A percentile compares a stretch with the other conserved stretches of the same genome.
Evolutionary conservation across 2,329 filamentous ascomycete genomes (phyloP).

Genomic region (Ophiostoma sp.): DNA sequence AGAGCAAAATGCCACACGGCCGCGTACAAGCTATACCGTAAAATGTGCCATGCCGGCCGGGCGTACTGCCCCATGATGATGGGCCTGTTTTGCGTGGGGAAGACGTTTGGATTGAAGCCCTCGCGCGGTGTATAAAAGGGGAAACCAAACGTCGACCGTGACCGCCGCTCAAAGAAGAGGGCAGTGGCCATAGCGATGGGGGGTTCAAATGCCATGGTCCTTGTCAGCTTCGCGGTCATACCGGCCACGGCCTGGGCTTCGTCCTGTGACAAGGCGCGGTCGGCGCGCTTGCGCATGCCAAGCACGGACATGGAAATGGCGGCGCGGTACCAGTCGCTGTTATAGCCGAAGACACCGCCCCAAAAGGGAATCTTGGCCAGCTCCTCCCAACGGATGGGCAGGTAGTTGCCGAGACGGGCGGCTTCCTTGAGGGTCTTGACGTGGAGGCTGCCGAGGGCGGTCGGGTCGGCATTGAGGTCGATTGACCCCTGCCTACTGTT

Average conservation of each 20-base stretch:
- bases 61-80: constrained; percentile 22
- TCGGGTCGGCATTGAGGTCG: constrained; percentile 15
- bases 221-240: constrained; percentile 26
- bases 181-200: constrained; percentile 13
- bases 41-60: constrained; percentile 28
- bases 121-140: constrained; percentile 28
- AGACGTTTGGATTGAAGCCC: constrained; percentile 27
- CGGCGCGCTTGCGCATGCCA: constrained; percentile 24
- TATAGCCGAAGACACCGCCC: constrained; percentile 23
- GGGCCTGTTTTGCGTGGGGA: constrained; percentile 18
- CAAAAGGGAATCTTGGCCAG: constrained; percentile 29
- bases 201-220: constrained; percentile 24
- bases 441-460: constrained; percentile 22
- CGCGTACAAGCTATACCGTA: constrained; percentile 25
- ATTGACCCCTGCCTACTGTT: no score
- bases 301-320: constrained; percentile 26
- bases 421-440: constrained; percentile 24
- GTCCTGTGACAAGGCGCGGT: constrained; percentile 28
- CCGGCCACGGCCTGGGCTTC: constrained; percentile 30
- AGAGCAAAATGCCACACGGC: constrained; percentile 22
- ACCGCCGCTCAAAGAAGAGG: constrained; percentile 21
- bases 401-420: constrained; percentile 21
- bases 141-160: constrained; percentile 28
- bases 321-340: constrained; percentile 26
- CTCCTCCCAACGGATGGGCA: constrained; percentile 28